Base-by-base conservation (phyloP, 306 rosid genomes). In the Cotoneaster glaucophyllus region DNA sequence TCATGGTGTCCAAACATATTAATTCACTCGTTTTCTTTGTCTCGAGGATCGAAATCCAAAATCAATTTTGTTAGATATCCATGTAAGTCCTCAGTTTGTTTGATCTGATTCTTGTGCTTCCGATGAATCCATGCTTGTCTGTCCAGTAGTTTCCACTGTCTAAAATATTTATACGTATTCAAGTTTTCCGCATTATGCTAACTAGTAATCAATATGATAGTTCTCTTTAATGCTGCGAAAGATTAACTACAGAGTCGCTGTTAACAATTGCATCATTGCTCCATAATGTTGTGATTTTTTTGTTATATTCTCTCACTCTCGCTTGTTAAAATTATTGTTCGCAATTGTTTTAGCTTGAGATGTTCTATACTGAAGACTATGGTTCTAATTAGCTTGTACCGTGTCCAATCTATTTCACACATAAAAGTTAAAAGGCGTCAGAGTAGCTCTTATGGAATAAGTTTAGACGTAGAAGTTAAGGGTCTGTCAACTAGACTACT, bases 41-140 rank as follows among this genome's bases (percentile, higher is more conserved):
- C 56, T 52, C 11, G 21, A 70, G 67, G 64, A 77, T 54, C 3
- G 7, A 76, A 67, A 62, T 67, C 79, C 79, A 34, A 58, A 32
- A 72, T 77, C 76, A 73, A 77, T 77, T 82, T 82, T 78, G 82
- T 74, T 44, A 64, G 78, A 25, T 73, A 29, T 32, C 43, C 44
- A 73, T 77, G 72, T 77, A 73, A 58, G 50, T 29, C 41, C 29
- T 24, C 73, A 37, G 67, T 28, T 54, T 21, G 58, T 62, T 62
- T 26, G 67, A 62, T 26, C 69, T 39, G 69, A 14, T 28, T 48
- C 79, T 13, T 50, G 25, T 69, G 19, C 52, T 67, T 21, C 45
- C 21, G 32, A 77, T 25, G 70, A 72, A 67, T 29, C 34, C 44
- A 17, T 45, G 56, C 48, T 76, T 56, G 32, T 70, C 62, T 58